A percentile compares a stretch with the other conserved stretches of the same genome.
Evolutionary conservation across 1,284 basidiomycete genomes (phyloP).

Genomic region (Cryptococcus sp.): DNA sequence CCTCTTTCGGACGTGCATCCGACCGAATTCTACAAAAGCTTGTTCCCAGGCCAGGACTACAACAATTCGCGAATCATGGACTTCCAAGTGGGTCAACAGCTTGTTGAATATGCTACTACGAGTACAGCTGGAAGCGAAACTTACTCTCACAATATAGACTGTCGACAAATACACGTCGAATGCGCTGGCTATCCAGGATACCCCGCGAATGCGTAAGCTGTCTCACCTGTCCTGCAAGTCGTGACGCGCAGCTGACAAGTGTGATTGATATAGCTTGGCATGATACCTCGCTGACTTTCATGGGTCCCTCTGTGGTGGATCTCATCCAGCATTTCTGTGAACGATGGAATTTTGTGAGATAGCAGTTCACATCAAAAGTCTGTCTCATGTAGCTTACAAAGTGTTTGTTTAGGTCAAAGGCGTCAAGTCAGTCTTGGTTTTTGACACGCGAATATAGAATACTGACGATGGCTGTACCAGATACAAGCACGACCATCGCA

Average conservation of each 20-base stretch:
- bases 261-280: conserved; percentile 48
- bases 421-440: conserved; percentile 33
- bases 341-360: conserved; percentile 54
- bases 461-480: conserved; percentile 27
- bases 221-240: not conserved
- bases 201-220: conserved; percentile 57
- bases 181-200: conserved; percentile 69
- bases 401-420: conserved; percentile 26
- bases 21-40: conserved; percentile 71
- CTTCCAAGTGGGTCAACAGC: conserved; percentile 35
- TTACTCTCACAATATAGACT: conserved; percentile 53
- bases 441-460: not conserved
- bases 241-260: conserved; percentile 3
- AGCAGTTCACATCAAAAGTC: not conserved
- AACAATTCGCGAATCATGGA: conserved; percentile 66
- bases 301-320: conserved; percentile 81
- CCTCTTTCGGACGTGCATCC: conserved; percentile 89
- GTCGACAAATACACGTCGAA: conserved; percentile 79
- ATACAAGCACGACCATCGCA: conserved; percentile 57
- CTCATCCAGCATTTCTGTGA: conserved; percentile 89
- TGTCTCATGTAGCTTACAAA: not conserved
- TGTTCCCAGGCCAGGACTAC: conserved; percentile 93
- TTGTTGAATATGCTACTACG: not conserved
- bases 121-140: not conserved
- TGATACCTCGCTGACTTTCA: conserved; percentile 67